Conservation (phyloP, 192 early-diverging fungal genomes). For the Funneliformis mosseae region DNA sequence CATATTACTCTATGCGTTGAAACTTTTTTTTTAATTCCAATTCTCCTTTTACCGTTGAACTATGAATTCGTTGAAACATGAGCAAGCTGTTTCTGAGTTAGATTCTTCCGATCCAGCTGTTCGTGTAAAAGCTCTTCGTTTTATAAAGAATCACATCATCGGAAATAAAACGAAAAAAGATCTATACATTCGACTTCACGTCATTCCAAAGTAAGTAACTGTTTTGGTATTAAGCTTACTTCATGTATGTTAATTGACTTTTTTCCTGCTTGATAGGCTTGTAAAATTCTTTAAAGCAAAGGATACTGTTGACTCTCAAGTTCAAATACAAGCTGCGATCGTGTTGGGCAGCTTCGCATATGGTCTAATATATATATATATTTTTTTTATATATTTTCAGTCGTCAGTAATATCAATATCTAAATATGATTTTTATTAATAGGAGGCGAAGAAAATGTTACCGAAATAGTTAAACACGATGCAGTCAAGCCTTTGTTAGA, state of each 20-base stretch:
- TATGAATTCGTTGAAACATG: conserved; percentile 59
- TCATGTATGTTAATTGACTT: not conserved
- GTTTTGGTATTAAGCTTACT: not conserved
- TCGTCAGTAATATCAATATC: not conserved
- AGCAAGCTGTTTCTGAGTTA: conserved; percentile 56
- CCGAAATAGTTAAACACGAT: conserved; percentile 57
- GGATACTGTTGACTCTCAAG: conserved; percentile 40
- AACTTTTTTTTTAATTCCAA: too few species aligned
- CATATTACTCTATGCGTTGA: too few species aligned
- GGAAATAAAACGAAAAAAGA: conserved; percentile 83
- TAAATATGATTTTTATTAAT: conserved; percentile 6
- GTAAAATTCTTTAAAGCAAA: conserved; percentile 53
- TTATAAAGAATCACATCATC: conserved; percentile 84
- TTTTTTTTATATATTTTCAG: not conserved
- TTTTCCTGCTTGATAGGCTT: conserved; percentile 45
- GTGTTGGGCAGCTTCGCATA: conserved; percentile 71
- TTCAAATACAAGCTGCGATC: conserved; percentile 65
- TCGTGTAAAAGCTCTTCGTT: conserved; percentile 60
- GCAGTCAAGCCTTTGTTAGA: conserved; percentile 59
- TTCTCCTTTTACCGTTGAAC: conserved; percentile 4
- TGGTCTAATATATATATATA: conserved; percentile 56
- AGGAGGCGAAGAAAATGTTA: conserved; percentile 67
- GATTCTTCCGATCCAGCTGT: conserved; percentile 43
- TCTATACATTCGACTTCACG: conserved; percentile 64
- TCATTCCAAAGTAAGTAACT: conserved; percentile 56